These are phyloP conservation scores for Cucurbita ficifolia DNA, from an alignment of 306 rosid genomes.

Conservation along the genomic window DNA sequence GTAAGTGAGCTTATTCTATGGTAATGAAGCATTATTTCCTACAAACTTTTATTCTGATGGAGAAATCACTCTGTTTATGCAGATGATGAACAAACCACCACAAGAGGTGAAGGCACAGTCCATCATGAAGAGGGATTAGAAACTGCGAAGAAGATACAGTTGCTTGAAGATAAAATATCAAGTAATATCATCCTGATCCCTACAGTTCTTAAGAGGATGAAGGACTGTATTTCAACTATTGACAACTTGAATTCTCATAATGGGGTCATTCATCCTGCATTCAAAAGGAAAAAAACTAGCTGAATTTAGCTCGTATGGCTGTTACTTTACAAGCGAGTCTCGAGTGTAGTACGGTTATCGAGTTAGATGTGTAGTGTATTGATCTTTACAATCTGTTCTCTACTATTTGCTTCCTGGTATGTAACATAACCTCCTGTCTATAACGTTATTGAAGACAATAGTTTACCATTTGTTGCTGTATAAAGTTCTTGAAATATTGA, in stretches of 20 bases:
- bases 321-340: background rate
- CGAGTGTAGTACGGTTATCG: background rate
- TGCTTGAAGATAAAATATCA: constrained; percentile 56
- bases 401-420: background rate
- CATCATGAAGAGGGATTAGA: constrained; percentile 27
- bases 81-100: constrained; percentile 22
- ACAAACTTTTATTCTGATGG: background rate
- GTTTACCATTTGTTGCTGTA: background rate
- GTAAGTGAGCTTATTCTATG: background rate
- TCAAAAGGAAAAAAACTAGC: constrained; percentile 40
- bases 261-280: constrained; percentile 41
- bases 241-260: constrained; percentile 50
- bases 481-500: background rate
- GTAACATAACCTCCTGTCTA: background rate
- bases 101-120: constrained; percentile 12
- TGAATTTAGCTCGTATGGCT: constrained; percentile 5
- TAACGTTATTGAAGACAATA: background rate
- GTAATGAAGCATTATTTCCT: background rate
- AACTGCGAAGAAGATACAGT: constrained; percentile 32
- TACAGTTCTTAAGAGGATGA: constrained; percentile 53
- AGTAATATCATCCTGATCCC: constrained; percentile 44
- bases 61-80: background rate
- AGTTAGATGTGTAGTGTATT: background rate
- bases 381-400: background rate
- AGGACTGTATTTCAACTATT: constrained; percentile 51